Evolutionary conservation across 352 stramenopile species (phyloP).

Genomic region (Globisporangium canariense): DNA sequence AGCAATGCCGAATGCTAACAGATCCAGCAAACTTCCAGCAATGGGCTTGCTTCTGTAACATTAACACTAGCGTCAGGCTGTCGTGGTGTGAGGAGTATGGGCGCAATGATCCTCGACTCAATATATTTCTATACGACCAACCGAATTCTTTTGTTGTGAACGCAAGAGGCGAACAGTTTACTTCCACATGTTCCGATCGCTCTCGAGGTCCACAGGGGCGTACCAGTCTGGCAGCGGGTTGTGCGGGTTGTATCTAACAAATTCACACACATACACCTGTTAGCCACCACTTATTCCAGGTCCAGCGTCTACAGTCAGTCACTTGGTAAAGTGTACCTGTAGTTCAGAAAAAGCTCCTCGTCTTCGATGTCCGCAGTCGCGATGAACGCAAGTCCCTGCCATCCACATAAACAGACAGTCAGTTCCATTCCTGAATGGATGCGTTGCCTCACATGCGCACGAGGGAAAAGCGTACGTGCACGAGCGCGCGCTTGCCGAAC

Average conservation of each 20-base stretch:
- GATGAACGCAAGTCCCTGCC: conserved; percentile 72
- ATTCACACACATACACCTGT: not conserved
- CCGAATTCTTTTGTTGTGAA: not conserved
- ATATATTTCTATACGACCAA: conserved; percentile 13
- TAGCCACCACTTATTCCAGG: not conserved
- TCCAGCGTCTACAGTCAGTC: not conserved
- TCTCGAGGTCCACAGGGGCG: conserved; percentile 73
- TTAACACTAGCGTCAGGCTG: not conserved
- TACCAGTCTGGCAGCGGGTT: conserved; percentile 77
- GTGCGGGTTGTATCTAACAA: conserved; percentile 73
- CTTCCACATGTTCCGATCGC: conserved; percentile 84
- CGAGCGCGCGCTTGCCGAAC: conserved; percentile 80
- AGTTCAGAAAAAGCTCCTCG: conserved; percentile 86
- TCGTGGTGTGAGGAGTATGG: not conserved
- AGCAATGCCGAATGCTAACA: not conserved
- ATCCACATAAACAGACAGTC: not conserved
- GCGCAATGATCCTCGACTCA: not conserved
- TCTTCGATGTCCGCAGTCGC: conserved; percentile 76
- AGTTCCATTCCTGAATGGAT: too few relatives aligned
- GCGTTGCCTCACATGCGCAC: too few relatives aligned
- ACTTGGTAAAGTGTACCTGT: conserved; percentile 21
- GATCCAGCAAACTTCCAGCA: not conserved
- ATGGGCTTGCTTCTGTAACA: not conserved
- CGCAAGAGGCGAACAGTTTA: conserved; percentile 9
- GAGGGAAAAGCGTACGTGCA: conserved; percentile 51